These are phyloP conservation scores for Xylariaceae sp. DNA, from an alignment of 2,329 filamentous ascomycete genomes.

Conservation along the genomic window DNA sequence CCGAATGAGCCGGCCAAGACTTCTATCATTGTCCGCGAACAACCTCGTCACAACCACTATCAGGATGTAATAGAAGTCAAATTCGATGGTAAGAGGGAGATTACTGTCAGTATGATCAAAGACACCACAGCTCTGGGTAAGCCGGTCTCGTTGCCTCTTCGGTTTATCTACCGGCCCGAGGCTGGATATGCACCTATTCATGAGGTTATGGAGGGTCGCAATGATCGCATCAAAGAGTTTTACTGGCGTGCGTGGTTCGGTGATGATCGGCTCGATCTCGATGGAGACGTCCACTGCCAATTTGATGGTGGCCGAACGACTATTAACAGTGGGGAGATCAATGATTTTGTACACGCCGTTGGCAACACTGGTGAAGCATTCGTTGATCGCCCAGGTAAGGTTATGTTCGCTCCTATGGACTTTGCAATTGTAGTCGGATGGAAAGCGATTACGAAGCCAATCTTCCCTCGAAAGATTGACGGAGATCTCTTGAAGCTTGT, in stretches of 20 bases:
- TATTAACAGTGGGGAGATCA: slow-evolving; percentile 91
- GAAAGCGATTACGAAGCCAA: slow-evolving; percentile 99
- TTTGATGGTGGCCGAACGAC: slow-evolving; percentile 89
- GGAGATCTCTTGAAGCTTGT: slow-evolving; percentile 95
- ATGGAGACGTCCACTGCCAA: slow-evolving; percentile 81
- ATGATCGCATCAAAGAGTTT: slow-evolving; percentile 98
- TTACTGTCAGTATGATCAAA: slow-evolving; percentile 89
- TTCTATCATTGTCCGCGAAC: slow-evolving; percentile 84
- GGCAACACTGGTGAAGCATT: slow-evolving; percentile 98
- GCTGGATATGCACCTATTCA: slow-evolving; percentile 96
- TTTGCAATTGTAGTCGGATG: slow-evolving; percentile 97
- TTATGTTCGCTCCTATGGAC: slow-evolving; percentile 96
- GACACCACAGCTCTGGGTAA: slow-evolving; percentile 85
- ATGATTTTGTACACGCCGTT: slow-evolving; percentile 98
- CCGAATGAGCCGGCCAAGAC: slow-evolving; percentile 85
- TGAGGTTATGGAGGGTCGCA: slow-evolving; percentile 94
- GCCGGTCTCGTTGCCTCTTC: slow-evolving; percentile 81
- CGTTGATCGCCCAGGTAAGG: slow-evolving; percentile 92
- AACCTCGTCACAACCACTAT: slow-evolving; percentile 83
- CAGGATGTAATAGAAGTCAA: slow-evolving; percentile 88
- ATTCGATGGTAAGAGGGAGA: slow-evolving; percentile 75
- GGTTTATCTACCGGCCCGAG: slow-evolving; percentile 93
- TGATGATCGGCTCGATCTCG: slow-evolving; percentile 80
- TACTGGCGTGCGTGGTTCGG: slow-evolving; percentile 99
- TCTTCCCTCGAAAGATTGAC: slow-evolving; percentile 95